Base-by-base conservation (phyloP, 108 stramenopile species). In the Pseudonitzschia delicatissima region DNA sequence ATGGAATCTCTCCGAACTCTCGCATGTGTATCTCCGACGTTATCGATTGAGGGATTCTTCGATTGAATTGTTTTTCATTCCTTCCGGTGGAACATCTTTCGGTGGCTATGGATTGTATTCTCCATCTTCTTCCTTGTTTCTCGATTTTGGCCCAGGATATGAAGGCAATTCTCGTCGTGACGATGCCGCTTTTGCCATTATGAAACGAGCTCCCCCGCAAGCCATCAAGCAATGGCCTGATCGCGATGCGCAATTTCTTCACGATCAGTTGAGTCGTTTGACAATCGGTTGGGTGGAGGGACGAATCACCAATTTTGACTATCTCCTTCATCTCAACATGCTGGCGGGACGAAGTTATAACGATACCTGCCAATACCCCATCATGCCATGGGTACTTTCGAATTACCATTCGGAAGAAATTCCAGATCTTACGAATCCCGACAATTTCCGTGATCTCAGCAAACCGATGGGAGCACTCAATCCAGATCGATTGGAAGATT, bases 291-390 rank as follows among this genome's bases (percentile, higher is more conserved):
- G 93, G 90, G 88, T 84, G 5, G 92, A 95, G 57, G 90, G 91
- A 17, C 81, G 88, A 18, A 82, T 98, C 40, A 92, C 94, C 34
- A 99, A 98, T 69, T 98, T 98, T 65, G 99, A 98, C 63, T 99
- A 98, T 71, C 71, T 99, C 13, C 82, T 97, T 57, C 82, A 89
- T 62, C 74, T 98, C 66, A 99, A 99, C 73, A 84, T 90, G 35
- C 76, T 98, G 36, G 95, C 99, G 8, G 99, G 99, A 7, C 74
- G 99, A 28, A 92, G 91, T 48, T 97, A 90, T 69, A 96, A 97
- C 75, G 97, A 98, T 66, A 86, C 96, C n/a, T 92, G 92, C 52
- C 98, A 99, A 73, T 99, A 99, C 64, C 99, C 99, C 12, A 96
- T 99, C 29, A 87, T 99, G 52, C 99, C 99, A 3, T 99, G 99